Evolutionary conservation across 345 rosid genomes (phyloP), one percentile per base, ranked within the genome.

Genomic region (Heritiera littoralis): DNA sequence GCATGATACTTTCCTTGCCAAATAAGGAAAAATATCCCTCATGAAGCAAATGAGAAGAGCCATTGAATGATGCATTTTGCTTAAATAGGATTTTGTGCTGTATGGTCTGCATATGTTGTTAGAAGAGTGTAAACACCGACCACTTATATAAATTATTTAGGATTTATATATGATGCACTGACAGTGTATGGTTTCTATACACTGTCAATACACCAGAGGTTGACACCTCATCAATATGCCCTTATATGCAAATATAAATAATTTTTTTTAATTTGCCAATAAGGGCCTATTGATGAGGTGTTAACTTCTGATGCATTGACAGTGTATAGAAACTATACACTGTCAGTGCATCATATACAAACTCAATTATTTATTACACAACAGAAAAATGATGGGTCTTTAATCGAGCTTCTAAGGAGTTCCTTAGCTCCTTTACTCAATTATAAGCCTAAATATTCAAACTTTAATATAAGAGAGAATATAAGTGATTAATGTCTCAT

Each of bases 401-500:
- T 72, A 60, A 66, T 18, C 14, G 8, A 51, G 14, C 61, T 30
- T 35, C 43, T 6, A 23, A 18, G 28, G 10, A 64, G n/a, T 64
- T 64, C 20, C 20, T 64, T 6, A 28, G 70, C 28, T 66, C 8
- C 30, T 41, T 66, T 41, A n/a, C 74, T 23, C 74, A 46, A 78
- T 38, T 55, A 68, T 68, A 74, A 49, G 71, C 13, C 12, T 11
- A n/a, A 74, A 77, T 12, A 58, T 28, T 60, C 11, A 68, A 30
- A 54, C 32, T 52, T 79, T 30, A 30, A 35, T 80, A 51, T 38
- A 61, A 81, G 66, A 81, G 66, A 72, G 71, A 67, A 54, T 56
- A 49, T 3, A 9, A 41, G 15, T 35, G 43, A 48, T 43, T 48
- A 56, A 79, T 79, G 76, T 76, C 63, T 52, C 49, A 65, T 74